These are phyloP conservation scores for Colletotrichum higginsianum DNA, from an alignment of 2,329 filamentous ascomycete species.

Conservation along the genomic window DNA sequence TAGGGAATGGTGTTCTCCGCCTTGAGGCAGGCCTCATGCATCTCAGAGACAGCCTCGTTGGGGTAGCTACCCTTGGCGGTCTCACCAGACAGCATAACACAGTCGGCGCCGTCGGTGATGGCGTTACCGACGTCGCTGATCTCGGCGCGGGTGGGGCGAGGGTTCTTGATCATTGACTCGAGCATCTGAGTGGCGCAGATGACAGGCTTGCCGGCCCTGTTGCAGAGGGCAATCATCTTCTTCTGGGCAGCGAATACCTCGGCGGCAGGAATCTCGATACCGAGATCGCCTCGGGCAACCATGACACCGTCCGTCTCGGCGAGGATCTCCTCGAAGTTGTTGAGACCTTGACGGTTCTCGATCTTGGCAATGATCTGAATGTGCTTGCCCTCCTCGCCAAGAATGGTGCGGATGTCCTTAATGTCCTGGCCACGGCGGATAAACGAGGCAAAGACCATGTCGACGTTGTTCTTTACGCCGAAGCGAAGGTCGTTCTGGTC, in stretches of 20 bases:
- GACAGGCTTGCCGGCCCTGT: conserved; percentile 97
- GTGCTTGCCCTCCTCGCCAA: conserved; percentile 92
- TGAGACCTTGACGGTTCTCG: conserved; percentile 99
- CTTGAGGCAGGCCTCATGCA: conserved; percentile 97
- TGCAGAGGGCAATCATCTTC: conserved; percentile 99
- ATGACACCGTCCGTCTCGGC: conserved; percentile 98
- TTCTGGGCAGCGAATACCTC: conserved; percentile 99
- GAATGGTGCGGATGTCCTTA: conserved; percentile 89
- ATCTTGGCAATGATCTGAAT: conserved; percentile 99
- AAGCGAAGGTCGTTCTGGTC: conserved; percentile 95
- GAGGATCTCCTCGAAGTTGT: conserved; percentile 99
- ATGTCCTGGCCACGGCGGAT: conserved; percentile 97
- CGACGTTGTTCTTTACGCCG: conserved; percentile 97
- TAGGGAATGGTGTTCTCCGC: conserved; percentile 98
- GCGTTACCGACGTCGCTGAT: conserved; percentile 99
- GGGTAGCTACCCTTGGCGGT: conserved; percentile 99
- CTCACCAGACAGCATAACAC: conserved; percentile 99
- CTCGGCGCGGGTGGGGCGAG: conserved; percentile 96
- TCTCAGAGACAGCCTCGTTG: conserved; percentile 92
- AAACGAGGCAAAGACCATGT: conserved; percentile 99
- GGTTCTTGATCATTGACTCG: conserved; percentile 99
- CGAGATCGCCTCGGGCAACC: conserved; percentile 98
- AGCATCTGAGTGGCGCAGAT: conserved; percentile 99
- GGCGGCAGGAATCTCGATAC: conserved; percentile 98
- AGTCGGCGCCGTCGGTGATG: conserved; percentile 97